A percentile compares a stretch with the other conserved stretches of the same genome.
phyloP scores from a whole-genome alignment of 2,329 filamentous ascomycete genomes.

The Magnaporthiopsis incrustans region DNA sequence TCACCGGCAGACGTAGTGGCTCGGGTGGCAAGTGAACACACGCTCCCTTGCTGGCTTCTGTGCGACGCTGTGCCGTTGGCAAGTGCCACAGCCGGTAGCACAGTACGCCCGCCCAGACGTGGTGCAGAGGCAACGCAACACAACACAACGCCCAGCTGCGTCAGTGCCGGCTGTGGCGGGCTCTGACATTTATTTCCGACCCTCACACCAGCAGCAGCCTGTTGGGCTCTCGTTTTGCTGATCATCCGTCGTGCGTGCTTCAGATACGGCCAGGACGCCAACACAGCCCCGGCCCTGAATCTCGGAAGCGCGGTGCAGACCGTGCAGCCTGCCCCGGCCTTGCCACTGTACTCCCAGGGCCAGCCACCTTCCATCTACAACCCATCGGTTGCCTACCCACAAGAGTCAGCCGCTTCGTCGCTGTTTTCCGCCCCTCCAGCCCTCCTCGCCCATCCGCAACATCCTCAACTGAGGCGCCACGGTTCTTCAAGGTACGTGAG shows the following conservation, averaged over 20 bases:
- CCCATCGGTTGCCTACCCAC: constrained; percentile 38
- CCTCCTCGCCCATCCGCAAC: constrained; percentile 41
- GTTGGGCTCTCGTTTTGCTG: constrained; percentile 10
- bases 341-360: constrained; percentile 41
- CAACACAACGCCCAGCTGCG: constrained; percentile 22
- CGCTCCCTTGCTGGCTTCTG: constrained; percentile 24
- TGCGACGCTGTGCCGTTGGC: constrained; percentile 35
- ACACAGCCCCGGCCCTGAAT: constrained; percentile 38
- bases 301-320: constrained; percentile 44
- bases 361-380: constrained; percentile 33
- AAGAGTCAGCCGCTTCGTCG: constrained; percentile 36
- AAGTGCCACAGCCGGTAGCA: constrained; percentile 30
- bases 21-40: constrained; percentile 7
- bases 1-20: constrained; percentile 3
- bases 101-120: constrained; percentile 10
- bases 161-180: constrained; percentile 2
- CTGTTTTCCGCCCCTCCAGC: constrained; percentile 37
- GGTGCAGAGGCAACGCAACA: constrained; percentile 27
- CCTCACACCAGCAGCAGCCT: not conserved
- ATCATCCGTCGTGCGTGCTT: constrained; percentile 24
- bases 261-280: constrained; percentile 50
- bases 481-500: constrained; percentile 43
- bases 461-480: constrained; percentile 45
- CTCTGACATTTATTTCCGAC: constrained; percentile 1
- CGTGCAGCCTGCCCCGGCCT: constrained; percentile 39